Base-by-base conservation (phyloP, 1,284 basidiomycete species). In the Athelia sp. region DNA sequence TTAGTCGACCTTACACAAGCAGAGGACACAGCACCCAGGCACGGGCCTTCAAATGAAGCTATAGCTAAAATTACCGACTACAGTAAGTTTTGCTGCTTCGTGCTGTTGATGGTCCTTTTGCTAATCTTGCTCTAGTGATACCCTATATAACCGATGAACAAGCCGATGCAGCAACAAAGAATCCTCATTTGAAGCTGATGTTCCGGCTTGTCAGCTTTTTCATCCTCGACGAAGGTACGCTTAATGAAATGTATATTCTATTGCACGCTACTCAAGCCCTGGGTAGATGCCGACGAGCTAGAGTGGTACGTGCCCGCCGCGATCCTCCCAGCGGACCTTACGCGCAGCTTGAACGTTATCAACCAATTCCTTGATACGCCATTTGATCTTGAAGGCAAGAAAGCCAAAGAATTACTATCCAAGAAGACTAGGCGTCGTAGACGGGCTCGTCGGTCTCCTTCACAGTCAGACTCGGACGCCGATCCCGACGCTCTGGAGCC, bases 141-240 rank as follows among this genome's bases (percentile, higher is more conserved):
- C 87, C 84, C 10, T 87, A 87, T 52, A 74, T 82, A 40, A 81
- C 69, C 47, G 82, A 93, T 49, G 82, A 89, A 49, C 79, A 85
- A 48, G 83, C 82, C 4, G 70, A 82, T n/a, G 90, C 87, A 0
- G 86, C 86, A 0, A 85, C 84, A 21, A 84, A 81, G 58, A 83
- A 95, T 59, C 72, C 84, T 3, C 77, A 87, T 50, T 70, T 97
- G 53, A 93, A 93, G 61, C 78, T 97, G 9, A 66, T 98, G 54
- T 87, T 95, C 64, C 79, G 84, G 24, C 68, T 93, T 15, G 70
- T 82, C 22, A 79, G 81, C 49, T 91, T 88, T 63, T 70, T 69
- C 54, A 72, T 84, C 47, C 62, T 76, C 29, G 75, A 81, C 48
- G 78, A 88, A 62, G 78, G 90, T 87, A 51, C 46, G 63, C 14